Evolutionary conservation across 2,329 filamentous ascomycete genomes (phyloP).

Genomic region (Apiospora kogelbergensis): DNA sequence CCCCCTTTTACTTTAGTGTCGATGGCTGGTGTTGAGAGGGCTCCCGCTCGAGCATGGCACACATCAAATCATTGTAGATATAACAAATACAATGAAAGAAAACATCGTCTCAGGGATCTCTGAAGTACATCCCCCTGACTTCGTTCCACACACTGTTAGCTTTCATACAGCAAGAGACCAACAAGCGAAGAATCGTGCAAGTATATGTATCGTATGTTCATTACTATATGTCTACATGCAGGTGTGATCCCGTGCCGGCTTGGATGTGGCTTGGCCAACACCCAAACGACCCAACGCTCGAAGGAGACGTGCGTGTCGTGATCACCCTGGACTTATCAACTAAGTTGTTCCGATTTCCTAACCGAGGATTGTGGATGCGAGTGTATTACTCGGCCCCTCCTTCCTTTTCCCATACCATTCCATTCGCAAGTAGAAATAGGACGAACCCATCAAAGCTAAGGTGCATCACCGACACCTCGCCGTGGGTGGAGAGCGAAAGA

Average conservation of each 20-base stretch:
- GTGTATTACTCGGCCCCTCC: neutral
- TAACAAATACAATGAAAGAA: too few species aligned
- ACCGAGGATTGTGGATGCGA: neutral
- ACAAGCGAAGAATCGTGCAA: neutral
- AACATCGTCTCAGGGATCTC: neutral
- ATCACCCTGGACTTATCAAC: conserved; percentile 4
- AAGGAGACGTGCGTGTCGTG: neutral
- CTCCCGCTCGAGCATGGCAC: too few species aligned
- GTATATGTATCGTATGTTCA: conserved; percentile 28
- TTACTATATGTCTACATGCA: conserved; percentile 39
- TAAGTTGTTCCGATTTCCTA: neutral
- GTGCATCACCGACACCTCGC: conserved; percentile 16
- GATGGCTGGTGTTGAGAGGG: neutral
- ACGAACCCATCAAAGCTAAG: conserved; percentile 15
- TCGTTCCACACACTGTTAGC: neutral
- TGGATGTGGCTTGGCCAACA: neutral
- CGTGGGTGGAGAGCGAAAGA: conserved; percentile 10
- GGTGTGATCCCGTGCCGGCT: conserved; percentile 1
- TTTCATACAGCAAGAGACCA: too few species aligned
- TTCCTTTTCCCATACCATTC: conserved; percentile 6
- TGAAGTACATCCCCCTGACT: neutral
- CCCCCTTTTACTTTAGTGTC: neutral
- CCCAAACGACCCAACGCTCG: neutral
- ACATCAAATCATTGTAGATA: too few species aligned
- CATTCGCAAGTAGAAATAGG: conserved; percentile 22